Percentiles rank a stretch among this genome's conserved stretches.
Evolutionary conservation across 805 yeast genomes (phyloP).

Genomic region (Yarrowia alimentaria): DNA sequence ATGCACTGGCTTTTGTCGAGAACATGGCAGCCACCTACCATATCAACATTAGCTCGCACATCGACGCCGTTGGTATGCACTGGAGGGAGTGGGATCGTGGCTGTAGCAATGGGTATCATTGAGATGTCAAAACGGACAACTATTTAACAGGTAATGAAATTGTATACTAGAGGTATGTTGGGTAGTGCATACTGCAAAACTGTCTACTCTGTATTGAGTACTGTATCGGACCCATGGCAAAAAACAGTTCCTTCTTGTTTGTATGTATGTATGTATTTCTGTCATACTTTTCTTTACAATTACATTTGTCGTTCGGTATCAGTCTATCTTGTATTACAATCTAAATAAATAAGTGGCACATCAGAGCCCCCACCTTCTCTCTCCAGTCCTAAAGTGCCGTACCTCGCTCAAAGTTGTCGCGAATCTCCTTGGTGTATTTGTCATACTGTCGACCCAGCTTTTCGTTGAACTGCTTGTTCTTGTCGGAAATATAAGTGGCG

Average conservation of each 20-base stretch:
- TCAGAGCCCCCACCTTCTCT: background rate
- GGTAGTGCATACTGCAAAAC: too few relatives aligned
- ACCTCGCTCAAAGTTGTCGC: constrained; percentile 42
- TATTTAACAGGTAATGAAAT: background rate
- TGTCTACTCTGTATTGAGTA: too few relatives aligned
- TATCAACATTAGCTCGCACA: constrained; percentile 7
- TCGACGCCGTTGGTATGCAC: background rate
- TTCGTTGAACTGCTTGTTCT: constrained; percentile 70
- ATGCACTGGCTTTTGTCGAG: constrained; percentile 5
- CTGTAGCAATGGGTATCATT: background rate
- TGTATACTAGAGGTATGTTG: too few relatives aligned
- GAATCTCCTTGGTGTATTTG: constrained; percentile 41
- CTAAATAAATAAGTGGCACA: background rate
- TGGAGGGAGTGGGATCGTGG: constrained; percentile 3
- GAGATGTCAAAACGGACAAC: too few relatives aligned
- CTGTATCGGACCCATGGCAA: too few relatives aligned
- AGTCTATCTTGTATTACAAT: background rate
- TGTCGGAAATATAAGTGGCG: constrained; percentile 56
- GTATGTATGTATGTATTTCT: too few relatives aligned
- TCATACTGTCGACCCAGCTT: constrained; percentile 61
- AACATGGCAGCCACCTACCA: background rate
- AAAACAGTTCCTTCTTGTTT: too few relatives aligned
- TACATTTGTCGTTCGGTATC: too few relatives aligned
- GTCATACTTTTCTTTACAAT: too few relatives aligned
- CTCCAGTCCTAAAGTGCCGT: constrained; percentile 34